phyloP scores from a whole-genome alignment of 371 early-diverging fungal genomes.

The Apophysomyces sp. region DNA sequence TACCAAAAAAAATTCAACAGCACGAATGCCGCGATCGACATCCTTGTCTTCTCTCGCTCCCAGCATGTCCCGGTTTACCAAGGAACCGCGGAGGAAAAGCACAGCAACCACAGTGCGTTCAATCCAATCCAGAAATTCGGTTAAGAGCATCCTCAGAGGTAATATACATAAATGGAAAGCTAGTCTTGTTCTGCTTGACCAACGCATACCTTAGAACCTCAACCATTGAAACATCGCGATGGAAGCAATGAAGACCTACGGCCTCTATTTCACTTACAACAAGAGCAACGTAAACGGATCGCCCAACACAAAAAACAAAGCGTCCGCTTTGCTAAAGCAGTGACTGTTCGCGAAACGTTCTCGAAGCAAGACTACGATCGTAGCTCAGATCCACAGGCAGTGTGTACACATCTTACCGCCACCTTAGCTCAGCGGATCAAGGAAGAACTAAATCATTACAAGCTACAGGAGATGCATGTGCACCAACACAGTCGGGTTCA shows the following conservation, averaged over 20 bases:
- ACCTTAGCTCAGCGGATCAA: conserved; percentile 65
- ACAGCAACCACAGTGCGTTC: background rate
- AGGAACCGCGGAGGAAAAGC: background rate
- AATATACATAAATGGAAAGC: background rate
- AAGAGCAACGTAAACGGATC: background rate
- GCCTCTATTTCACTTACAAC: background rate
- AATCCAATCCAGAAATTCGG: background rate
- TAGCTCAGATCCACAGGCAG: conserved; percentile 56
- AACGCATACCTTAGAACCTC: background rate
- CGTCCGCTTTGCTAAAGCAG: conserved; percentile 26
- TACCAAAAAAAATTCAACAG: background rate
- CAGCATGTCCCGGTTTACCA: background rate
- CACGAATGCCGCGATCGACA: conserved; percentile 4
- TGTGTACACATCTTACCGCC: conserved; percentile 57
- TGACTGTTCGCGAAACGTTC: conserved; percentile 57
- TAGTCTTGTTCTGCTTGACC: background rate
- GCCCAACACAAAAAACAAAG: background rate
- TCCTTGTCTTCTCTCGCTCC: conserved; percentile 9
- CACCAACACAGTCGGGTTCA: conserved; percentile 64
- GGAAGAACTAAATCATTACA: conserved; percentile 70
- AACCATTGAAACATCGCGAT: background rate
- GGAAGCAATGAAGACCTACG: background rate
- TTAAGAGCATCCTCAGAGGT: background rate
- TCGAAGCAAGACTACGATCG: conserved; percentile 70
- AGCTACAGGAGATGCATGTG: conserved; percentile 71